Evolutionary conservation across 2,329 filamentous ascomycete genomes (phyloP).

Genomic region (Dactylellina parvicollis): DNA sequence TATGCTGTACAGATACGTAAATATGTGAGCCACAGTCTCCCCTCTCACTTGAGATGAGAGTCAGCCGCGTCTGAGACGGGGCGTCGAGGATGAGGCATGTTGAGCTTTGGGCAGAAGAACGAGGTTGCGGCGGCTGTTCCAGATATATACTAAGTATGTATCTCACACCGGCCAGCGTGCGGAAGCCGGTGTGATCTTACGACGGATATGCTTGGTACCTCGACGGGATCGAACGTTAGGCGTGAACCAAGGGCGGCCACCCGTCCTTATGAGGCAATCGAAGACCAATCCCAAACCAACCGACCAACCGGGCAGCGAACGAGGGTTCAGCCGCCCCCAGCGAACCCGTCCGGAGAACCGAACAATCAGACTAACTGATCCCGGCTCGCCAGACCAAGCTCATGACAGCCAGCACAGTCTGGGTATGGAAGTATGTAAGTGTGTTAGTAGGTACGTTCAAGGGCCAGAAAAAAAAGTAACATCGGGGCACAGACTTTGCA

Average conservation of each 20-base stretch:
- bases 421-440: not conserved
- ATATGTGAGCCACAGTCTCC: conserved; percentile 8
- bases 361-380: conserved; percentile 21
- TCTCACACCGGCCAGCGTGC: not conserved
- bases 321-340: conserved; percentile 8
- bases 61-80: conserved; percentile 49
- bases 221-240: not conserved
- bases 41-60: conserved; percentile 50
- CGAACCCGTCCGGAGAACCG: not conserved
- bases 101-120: conserved; percentile 11
- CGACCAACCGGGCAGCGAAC: conserved; percentile 31
- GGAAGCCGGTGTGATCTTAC: not conserved
- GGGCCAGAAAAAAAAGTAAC: not conserved
- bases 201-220: not conserved
- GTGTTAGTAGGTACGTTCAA: not conserved
- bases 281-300: conserved; percentile 8
- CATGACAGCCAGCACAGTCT: conserved; percentile 35
- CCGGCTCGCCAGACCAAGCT: conserved; percentile 28
- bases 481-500: not conserved
- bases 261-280: conserved; percentile 35
- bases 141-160: conserved; percentile 1
- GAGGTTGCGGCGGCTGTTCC: conserved; percentile 18
- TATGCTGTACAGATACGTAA: too few species aligned
- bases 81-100: conserved; percentile 45
- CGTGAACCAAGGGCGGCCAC: conserved; percentile 6